phyloP scores from a whole-genome alignment of 148 eudicot genomes.

The Silene latifolia region DNA sequence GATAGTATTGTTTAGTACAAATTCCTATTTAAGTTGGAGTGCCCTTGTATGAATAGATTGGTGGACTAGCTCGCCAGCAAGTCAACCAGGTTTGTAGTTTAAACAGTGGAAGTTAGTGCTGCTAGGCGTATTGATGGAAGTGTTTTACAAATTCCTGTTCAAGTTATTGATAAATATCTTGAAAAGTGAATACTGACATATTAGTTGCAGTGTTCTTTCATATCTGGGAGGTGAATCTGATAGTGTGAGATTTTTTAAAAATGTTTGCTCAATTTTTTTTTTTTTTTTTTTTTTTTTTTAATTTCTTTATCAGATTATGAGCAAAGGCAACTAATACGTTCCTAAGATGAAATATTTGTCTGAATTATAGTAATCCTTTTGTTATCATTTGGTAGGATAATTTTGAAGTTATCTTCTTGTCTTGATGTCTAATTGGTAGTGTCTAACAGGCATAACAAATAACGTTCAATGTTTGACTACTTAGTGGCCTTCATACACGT shows the following conservation, averaged over 20 bases:
- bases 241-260: background rate
- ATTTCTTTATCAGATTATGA: background rate
- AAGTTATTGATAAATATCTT: background rate
- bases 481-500: no score
- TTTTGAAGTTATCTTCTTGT: no score
- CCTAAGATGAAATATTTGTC: no score
- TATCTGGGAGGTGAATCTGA: background rate
- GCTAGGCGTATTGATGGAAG: no score
- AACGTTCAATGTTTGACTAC: no score
- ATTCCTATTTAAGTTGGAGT: background rate
- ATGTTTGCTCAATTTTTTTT: background rate
- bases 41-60: background rate
- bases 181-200: background rate
- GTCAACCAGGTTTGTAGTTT: no score
- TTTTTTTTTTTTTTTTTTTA: background rate
- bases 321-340: background rate
- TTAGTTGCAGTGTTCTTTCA: background rate
- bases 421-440: no score
- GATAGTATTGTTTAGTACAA: background rate
- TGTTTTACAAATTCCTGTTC: no score
- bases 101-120: no score
- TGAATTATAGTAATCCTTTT: no score
- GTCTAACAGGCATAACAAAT: no score
- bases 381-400: no score
- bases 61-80: background rate